Base-by-base conservation (phyloP, 257 asterid species). In the Ajuga chamaepitys region DNA sequence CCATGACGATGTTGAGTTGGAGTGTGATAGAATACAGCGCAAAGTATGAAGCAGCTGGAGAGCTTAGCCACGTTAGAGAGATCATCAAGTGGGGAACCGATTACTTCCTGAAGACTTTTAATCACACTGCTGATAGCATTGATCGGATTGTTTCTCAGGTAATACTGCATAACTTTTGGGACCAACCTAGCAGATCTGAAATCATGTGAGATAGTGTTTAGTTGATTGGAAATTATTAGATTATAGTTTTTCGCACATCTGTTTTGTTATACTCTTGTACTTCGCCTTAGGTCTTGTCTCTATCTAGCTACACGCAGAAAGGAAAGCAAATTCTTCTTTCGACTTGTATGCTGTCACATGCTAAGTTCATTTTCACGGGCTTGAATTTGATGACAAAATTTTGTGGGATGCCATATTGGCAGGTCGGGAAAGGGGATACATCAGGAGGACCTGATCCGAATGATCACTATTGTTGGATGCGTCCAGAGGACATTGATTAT, bases 1-100 rank as follows among this genome's bases (percentile, higher is more conserved):
- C 98, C 56, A 88, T 93, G 96, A 89, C 98, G 10, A 82, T 93
- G 95, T 73, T 93, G 81, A 93, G 98, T 70, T 93, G 98, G 98
- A 93, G 98, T 62, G 98, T 93, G 77, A 84, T 93, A 0, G 98
- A 93, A 62, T 93, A 93, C 70, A 87, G 88, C 50, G 91, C 76
- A 6, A 93, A 89, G 71, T 93, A 71, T 57, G 98, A 93, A 72
- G 88, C 96, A 50, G 95, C 96, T 11, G 98, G 97, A 52, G 98
- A 93, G 85, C 95, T 93, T 24, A 69, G 65, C 78, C 98, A 93
- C 65, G 89, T 86, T 66, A 89, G 81, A 70, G 98, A 93, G n/a
- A 73, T 82, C 26, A 93, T 93, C 78, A 93, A 87, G 82, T 93
- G 98, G 98, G 98, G 98, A 26, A 87, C 97, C 1, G 97, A 93